These are phyloP conservation scores for Fraxinus dipetala DNA, from an alignment of 305 asterid genomes.

Conservation along the genomic window DNA sequence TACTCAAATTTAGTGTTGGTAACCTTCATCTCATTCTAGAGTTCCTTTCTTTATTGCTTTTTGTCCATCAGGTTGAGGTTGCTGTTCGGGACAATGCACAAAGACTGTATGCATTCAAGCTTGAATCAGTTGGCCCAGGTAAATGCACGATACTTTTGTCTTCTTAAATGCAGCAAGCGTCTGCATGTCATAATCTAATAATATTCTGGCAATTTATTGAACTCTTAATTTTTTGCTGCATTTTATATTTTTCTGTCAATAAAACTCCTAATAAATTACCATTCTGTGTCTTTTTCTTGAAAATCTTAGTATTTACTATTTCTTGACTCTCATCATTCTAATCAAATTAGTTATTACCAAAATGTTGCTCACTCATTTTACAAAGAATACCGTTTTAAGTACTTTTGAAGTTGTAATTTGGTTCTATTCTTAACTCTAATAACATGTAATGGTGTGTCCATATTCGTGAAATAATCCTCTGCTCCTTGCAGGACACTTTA, in stretches of 20 bases:
- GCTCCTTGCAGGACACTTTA: not conserved
- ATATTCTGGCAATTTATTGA: not conserved
- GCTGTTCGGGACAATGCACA: slow-evolving; percentile 94
- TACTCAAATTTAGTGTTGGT: not conserved
- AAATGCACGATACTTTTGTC: slow-evolving; percentile 20
- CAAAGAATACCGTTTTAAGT: not conserved
- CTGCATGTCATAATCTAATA: slow-evolving; percentile 16
- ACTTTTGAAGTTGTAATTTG: not conserved
- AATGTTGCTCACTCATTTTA: not conserved
- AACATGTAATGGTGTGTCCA: not conserved
- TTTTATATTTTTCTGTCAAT: not conserved
- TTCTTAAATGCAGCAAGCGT: not conserved
- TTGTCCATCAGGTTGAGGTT: slow-evolving; percentile 70
- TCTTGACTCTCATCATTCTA: slow-evolving; percentile 15
- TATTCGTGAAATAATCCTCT: not conserved
- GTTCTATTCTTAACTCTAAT: not conserved
- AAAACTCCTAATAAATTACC: not conserved
- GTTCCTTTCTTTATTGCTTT: slow-evolving; percentile 13
- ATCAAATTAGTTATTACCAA: slow-evolving; percentile 7
- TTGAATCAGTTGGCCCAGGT: slow-evolving; percentile 64
- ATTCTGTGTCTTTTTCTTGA: not conserved
- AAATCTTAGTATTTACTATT: not conserved
- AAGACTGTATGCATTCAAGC: slow-evolving; percentile 69
- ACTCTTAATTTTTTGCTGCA: slow-evolving; percentile 17
- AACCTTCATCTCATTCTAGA: slow-evolving; percentile 8